Percentiles rank a stretch among this genome's conserved stretches.
Conservation (phyloP, 1,284 basidiomycete species). For the Lentinula novae-zelandiae region DNA sequence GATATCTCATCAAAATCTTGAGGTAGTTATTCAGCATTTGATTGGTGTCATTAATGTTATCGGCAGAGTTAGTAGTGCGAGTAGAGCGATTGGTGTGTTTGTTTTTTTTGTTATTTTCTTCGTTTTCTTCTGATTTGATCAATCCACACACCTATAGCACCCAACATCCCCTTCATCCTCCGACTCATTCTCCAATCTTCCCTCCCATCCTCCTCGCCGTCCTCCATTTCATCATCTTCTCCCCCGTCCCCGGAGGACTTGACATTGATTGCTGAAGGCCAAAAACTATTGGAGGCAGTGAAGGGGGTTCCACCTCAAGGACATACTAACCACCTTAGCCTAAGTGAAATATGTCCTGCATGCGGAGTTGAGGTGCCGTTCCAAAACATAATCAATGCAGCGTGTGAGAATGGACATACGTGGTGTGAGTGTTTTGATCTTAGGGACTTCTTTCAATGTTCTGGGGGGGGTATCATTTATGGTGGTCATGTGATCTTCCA, state of each 20-base stretch:
- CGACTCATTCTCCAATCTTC: slow-evolving; percentile 54
- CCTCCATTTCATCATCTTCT: too few relatives aligned
- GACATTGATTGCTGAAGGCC: slow-evolving; percentile 38
- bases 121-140: too few relatives aligned
- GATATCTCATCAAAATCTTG: slow-evolving; percentile 52
- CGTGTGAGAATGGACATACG: slow-evolving; percentile 62
- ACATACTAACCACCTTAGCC: slow-evolving; percentile 29
- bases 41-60: slow-evolving; percentile 36
- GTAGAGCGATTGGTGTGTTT: too few relatives aligned
- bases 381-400: slow-evolving; percentile 51
- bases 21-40: slow-evolving; percentile 57
- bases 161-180: slow-evolving; percentile 54
- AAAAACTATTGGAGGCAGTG: slow-evolving; percentile 36
- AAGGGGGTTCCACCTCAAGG: slow-evolving; percentile 27
- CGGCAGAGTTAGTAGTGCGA: slow-evolving; percentile 26
- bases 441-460: too few relatives aligned
- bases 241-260: slow-evolving; percentile 40
- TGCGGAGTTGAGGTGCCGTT: slow-evolving; percentile 56
- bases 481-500: too few relatives aligned
- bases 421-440: slow-evolving; percentile 46
- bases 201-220: slow-evolving; percentile 30
- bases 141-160: slow-evolving; percentile 23
- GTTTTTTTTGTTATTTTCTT: too few relatives aligned
- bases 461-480: too few relatives aligned
- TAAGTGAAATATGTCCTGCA: slow-evolving; percentile 66